Percentiles rank a stretch among this genome's conserved stretches.
Evolutionary conservation across 176 grass and related monocot genomes (phyloP).

Genomic region (Phoenix roebelenii): DNA sequence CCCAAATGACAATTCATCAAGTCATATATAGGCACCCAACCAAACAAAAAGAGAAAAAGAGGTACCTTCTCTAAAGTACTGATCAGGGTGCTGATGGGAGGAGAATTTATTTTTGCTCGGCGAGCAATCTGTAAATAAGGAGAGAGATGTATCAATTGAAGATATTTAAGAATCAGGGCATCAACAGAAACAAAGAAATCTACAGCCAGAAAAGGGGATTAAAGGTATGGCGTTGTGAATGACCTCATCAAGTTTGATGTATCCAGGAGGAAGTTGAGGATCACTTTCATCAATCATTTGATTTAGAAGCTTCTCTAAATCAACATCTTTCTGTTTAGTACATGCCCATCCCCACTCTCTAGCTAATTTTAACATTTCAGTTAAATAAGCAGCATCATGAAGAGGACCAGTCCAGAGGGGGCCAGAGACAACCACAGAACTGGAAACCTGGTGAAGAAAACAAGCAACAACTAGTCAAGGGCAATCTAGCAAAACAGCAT

Average conservation of each 20-base stretch:
- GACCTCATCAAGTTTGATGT: conserved; percentile 87
- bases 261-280: conserved; percentile 67
- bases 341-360: conserved; percentile 64
- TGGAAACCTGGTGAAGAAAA: conserved; percentile 30
- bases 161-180: too few relatives aligned
- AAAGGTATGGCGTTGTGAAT: conserved; percentile 9
- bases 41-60: too few relatives aligned
- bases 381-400: conserved; percentile 57
- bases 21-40: too few relatives aligned
- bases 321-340: conserved; percentile 35
- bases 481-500: too few relatives aligned
- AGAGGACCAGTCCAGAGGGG: conserved; percentile 84
- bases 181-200: too few relatives aligned
- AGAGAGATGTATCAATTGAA: too few relatives aligned
- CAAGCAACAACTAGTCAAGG: not conserved
- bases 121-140: conserved; percentile 55
- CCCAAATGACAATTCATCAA: too few relatives aligned
- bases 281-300: conserved; percentile 80
- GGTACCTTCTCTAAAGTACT: conserved; percentile 53
- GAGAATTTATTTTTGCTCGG: conserved; percentile 73
- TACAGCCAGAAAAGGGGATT: not conserved
- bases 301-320: conserved; percentile 69
- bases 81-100: conserved; percentile 48
- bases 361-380: conserved; percentile 71
- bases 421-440: conserved; percentile 49